Evolutionary conservation across 805 yeast species (phyloP).

Genomic region (Helenozyma rhizophorensis): DNA sequence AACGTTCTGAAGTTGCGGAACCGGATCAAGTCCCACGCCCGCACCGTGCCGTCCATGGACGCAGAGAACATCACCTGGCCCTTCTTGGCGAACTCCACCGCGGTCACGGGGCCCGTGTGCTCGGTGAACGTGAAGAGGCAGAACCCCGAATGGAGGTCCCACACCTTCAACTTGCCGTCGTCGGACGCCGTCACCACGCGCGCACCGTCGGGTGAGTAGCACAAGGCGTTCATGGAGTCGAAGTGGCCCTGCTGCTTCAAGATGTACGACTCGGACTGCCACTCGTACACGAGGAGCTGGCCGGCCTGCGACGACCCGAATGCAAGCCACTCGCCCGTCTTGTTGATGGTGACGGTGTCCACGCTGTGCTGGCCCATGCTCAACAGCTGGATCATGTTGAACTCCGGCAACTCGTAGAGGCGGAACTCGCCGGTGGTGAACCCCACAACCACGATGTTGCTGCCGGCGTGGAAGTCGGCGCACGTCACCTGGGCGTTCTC

Average conservation of each 20-base stretch:
- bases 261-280: conserved; percentile 97
- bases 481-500: conserved; percentile 66
- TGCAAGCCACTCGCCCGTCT: conserved; percentile 94
- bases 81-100: conserved; percentile 77
- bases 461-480: conserved; percentile 72
- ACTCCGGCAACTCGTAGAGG: conserved; percentile 79
- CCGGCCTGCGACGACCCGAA: conserved; percentile 89
- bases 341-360: conserved; percentile 73
- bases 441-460: conserved; percentile 80
- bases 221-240: conserved; percentile 78
- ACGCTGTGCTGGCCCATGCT: conserved; percentile 91
- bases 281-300: conserved; percentile 94
- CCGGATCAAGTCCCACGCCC: conserved; percentile 95
- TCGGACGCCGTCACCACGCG: conserved; percentile 90
- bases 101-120: conserved; percentile 85
- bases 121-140: conserved; percentile 89
- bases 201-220: conserved; percentile 94
- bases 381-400: conserved; percentile 75
- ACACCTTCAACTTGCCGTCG: conserved; percentile 93
- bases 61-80: conserved; percentile 91
- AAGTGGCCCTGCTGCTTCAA: conserved; percentile 96
- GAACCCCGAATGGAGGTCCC: conserved; percentile 93
- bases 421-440: conserved; percentile 88
- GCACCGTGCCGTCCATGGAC: conserved; percentile 91
- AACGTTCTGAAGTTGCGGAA: conserved; percentile 93